A percentile compares a stretch with the other conserved stretches of the same genome.
Evolutionary conservation across 768 basidiomycete species (phyloP).

Genomic region (Russula compacta): DNA sequence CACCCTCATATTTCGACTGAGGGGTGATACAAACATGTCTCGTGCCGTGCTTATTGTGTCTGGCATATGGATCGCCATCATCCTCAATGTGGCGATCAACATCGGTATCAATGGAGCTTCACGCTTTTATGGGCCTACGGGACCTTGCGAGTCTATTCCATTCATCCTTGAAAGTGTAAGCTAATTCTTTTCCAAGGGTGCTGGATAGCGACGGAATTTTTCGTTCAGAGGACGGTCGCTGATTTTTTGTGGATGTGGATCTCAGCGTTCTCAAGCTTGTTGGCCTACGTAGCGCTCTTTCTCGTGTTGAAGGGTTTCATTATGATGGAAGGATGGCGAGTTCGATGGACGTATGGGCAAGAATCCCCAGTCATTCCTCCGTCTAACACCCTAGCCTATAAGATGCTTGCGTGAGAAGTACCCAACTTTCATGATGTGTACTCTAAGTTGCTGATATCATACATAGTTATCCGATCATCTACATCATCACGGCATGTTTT

Average conservation of each 20-base stretch:
- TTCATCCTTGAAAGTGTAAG: background rate
- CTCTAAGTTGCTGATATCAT: background rate
- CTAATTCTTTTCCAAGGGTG: constrained; percentile 34
- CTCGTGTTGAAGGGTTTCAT: constrained; percentile 34
- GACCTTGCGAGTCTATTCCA: constrained; percentile 29
- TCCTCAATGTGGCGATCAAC: constrained; percentile 33
- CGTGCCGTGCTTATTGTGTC: constrained; percentile 28
- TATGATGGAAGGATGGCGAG: constrained; percentile 25
- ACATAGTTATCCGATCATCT: constrained; percentile 38
- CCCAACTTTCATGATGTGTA: background rate
- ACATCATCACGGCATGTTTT: constrained; percentile 29
- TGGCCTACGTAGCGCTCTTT: constrained; percentile 39
- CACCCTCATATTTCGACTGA: constrained; percentile 30
- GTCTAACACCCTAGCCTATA: constrained; percentile 30
- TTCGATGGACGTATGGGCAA: constrained; percentile 21
- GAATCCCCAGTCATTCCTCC: background rate
- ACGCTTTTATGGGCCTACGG: constrained; percentile 33
- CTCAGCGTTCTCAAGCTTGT: constrained; percentile 33
- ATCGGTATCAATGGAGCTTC: constrained; percentile 29
- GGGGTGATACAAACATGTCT: constrained; percentile 24
- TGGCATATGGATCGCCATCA: constrained; percentile 34
- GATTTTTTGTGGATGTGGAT: constrained; percentile 50
- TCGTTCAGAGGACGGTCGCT: constrained; percentile 34
- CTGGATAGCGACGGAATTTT: constrained; percentile 35
- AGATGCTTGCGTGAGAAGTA: constrained; percentile 39